phyloP scores from a whole-genome alignment of 768 basidiomycete species.

The Lactarius psammicola region DNA sequence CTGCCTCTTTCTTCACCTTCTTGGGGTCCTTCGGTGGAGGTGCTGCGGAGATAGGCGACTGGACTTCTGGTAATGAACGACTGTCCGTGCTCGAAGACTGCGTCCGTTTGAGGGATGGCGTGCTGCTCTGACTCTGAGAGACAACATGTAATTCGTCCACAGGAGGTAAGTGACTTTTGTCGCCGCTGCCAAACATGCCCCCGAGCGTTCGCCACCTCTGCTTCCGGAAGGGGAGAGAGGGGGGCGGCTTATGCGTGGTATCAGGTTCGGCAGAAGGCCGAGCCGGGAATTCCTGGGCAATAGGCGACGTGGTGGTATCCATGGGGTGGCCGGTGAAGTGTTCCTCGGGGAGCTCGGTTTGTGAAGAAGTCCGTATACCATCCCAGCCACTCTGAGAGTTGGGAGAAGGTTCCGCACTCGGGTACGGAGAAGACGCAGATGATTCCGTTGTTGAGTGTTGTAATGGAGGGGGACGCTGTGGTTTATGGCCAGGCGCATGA shows the following conservation, averaged over 20 bases:
- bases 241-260: conserved; percentile 48
- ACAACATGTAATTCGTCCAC: conserved; percentile 67
- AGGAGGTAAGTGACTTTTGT: conserved; percentile 68
- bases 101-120: conserved; percentile 72
- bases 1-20: conserved; percentile 78
- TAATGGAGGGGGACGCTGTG: conserved; percentile 23
- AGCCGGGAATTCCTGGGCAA: conserved; percentile 51
- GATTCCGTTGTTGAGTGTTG: conserved; percentile 28
- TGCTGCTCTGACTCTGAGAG: conserved; percentile 44
- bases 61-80: conserved; percentile 56
- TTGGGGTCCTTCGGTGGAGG: conserved; percentile 57
- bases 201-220: conserved; percentile 66
- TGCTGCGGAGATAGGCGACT: conserved; percentile 43
- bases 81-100: conserved; percentile 74
- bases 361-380: conserved; percentile 62
- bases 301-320: conserved; percentile 52
- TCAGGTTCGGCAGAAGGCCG: conserved; percentile 44
- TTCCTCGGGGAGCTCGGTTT: conserved; percentile 47
- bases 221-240: conserved; percentile 62
- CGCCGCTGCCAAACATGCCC: conserved; percentile 66
- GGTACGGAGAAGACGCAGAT: conserved; percentile 25
- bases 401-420: conserved; percentile 27
- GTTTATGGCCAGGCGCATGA: conserved; percentile 14
- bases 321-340: conserved; percentile 43
- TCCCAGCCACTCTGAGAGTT: conserved; percentile 41